Evolutionary conservation across 2,329 filamentous ascomycete genomes (phyloP).

Genomic region (Trichoderma asperellum): DNA sequence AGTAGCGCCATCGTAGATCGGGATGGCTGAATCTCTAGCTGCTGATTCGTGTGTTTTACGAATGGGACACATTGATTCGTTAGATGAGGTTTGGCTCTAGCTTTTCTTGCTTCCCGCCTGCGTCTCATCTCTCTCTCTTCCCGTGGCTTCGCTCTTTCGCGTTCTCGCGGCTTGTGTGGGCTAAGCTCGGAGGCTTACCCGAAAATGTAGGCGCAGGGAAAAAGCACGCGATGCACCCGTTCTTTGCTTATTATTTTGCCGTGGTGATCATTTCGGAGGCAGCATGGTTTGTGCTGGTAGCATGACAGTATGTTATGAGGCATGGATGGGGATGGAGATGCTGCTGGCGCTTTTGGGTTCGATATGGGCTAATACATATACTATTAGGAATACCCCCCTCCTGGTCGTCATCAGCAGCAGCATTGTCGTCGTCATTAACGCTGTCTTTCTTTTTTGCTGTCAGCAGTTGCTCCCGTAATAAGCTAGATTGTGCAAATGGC

Average conservation of each 20-base stretch:
- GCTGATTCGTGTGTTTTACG: slow-evolving; percentile 27
- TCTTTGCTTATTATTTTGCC: slow-evolving; percentile 4
- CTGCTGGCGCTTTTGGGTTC: not conserved
- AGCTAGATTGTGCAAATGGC: not conserved
- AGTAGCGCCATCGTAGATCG: slow-evolving; percentile 27
- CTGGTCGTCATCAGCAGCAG: not conserved
- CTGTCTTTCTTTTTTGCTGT: not conserved
- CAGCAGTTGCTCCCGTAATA: not conserved
- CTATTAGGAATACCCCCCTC: not conserved
- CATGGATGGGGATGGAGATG: not conserved
- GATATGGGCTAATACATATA: not conserved
- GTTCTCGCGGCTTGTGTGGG: slow-evolving; percentile 2
- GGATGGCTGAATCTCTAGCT: slow-evolving; percentile 24
- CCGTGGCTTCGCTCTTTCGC: slow-evolving; percentile 18
- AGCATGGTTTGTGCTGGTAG: not conserved
- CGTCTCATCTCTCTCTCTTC: not conserved
- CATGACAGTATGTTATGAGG: not conserved
- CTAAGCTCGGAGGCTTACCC: slow-evolving; percentile 22
- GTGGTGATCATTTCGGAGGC: not conserved
- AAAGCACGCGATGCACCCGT: slow-evolving; percentile 13
- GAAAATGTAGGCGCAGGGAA: slow-evolving; percentile 11
- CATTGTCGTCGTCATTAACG: not conserved
- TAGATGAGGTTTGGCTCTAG: not conserved
- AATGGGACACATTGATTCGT: slow-evolving; percentile 19
- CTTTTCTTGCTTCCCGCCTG: not conserved